Conservation (phyloP, 2,329 filamentous ascomycete species). For the Pyricularia pennisetigena region DNA sequence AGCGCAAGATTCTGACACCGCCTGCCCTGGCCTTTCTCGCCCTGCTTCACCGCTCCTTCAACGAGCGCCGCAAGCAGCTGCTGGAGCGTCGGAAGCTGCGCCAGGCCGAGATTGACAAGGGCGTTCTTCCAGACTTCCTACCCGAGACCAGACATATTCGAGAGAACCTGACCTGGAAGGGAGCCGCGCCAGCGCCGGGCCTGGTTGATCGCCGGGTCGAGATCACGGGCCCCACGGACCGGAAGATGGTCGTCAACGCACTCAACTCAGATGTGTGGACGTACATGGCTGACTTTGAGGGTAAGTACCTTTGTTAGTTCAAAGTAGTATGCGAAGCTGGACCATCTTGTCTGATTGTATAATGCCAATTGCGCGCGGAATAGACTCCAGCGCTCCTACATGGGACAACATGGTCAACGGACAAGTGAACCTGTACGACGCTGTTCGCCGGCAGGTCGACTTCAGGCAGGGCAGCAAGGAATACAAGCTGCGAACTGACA, state of each 20-base stretch:
- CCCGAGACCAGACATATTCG: conserved; percentile 93
- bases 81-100: conserved; percentile 78
- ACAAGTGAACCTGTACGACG: conserved; percentile 95
- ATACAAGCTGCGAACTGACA: conserved; percentile 93
- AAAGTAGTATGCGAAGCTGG: conserved; percentile 4
- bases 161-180: conserved; percentile 89
- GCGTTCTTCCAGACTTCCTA: conserved; percentile 83
- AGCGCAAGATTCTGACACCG: conserved; percentile 86
- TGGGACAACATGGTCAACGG: conserved; percentile 99
- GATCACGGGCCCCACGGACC: conserved; percentile 93
- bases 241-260: conserved; percentile 99
- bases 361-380: not conserved
- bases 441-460: conserved; percentile 85
- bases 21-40: conserved; percentile 87
- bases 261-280: conserved; percentile 95
- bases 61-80: conserved; percentile 75
- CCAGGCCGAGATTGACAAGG: conserved; percentile 89
- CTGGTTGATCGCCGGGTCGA: conserved; percentile 89
- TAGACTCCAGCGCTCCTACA: conserved; percentile 89
- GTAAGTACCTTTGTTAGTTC: conserved; percentile 33
- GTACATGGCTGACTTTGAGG: conserved; percentile 99
- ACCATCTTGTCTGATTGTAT: not conserved
- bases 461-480: conserved; percentile 94
- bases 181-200: conserved; percentile 81
- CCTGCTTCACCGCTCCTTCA: conserved; percentile 91